phyloP scores from a whole-genome alignment of 2,329 filamentous ascomycete species.

The Sporothrix humicola region DNA sequence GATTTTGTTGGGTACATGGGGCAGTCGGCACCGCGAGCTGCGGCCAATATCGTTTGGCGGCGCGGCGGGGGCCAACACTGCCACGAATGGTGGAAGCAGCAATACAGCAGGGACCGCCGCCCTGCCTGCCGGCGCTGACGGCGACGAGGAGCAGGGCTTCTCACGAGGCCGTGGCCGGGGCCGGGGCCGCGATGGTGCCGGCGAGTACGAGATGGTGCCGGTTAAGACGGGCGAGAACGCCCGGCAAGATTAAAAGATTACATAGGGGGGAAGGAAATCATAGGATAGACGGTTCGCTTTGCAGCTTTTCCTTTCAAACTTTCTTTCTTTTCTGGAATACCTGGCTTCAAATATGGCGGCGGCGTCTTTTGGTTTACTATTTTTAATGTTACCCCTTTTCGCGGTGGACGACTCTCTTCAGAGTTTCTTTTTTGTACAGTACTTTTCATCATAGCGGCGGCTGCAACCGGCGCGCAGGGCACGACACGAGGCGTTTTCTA shows the following conservation, averaged over 20 bases:
- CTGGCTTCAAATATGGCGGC: neutral
- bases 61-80: conserved; percentile 36
- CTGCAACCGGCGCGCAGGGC: too few species aligned
- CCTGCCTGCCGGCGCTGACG: conserved; percentile 37
- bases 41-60: conserved; percentile 87
- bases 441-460: too few species aligned
- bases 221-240: conserved; percentile 47
- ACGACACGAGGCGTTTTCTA: too few species aligned
- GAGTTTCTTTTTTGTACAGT: too few species aligned
- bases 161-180: conserved; percentile 57
- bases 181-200: conserved; percentile 59
- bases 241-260: conserved; percentile 33
- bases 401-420: too few species aligned
- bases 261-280: too few species aligned
- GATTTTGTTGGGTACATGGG: conserved; percentile 78
- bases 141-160: conserved; percentile 58
- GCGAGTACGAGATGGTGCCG: conserved; percentile 70
- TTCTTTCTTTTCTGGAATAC: neutral
- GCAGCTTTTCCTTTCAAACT: neutral
- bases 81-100: conserved; percentile 37
- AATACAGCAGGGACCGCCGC: conserved; percentile 25
- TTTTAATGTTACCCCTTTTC: too few species aligned
- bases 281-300: neutral
- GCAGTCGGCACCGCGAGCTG: conserved; percentile 87
- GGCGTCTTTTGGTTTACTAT: neutral